Percentiles rank a stretch among this genome's conserved stretches.
phyloP scores from a whole-genome alignment of 768 basidiomycete species.

The Mrakia frigida region DNA sequence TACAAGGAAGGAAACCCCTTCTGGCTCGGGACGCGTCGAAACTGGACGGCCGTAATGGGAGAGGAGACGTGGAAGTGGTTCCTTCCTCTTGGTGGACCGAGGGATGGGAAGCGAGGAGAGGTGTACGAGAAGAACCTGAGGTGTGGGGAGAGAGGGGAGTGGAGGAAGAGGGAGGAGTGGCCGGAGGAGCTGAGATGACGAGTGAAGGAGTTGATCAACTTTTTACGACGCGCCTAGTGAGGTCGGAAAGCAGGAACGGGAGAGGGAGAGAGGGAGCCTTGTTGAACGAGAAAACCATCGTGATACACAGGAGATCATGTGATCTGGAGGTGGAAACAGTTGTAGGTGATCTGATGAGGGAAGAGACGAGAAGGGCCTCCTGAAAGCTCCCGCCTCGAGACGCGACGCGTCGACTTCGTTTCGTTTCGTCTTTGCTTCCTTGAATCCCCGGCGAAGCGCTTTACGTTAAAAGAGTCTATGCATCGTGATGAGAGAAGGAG shows the following conservation, averaged over 20 bases:
- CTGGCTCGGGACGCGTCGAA: constrained; percentile 6
- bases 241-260: not conserved
- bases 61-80: constrained; percentile 4
- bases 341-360: too few species aligned
- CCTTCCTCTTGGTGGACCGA: constrained; percentile 10
- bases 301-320: not conserved
- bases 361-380: too few species aligned
- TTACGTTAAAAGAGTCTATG: too few species aligned
- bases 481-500: too few species aligned
- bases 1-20: constrained; percentile 24
- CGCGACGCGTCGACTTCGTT: too few species aligned
- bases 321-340: too few species aligned
- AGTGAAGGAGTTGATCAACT: not conserved
- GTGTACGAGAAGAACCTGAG: not conserved
- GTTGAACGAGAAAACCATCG: not conserved
- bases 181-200: not conserved
- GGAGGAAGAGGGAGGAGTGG: not conserved
- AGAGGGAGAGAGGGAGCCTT: not conserved
- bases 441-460: too few species aligned
- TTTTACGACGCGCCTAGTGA: not conserved
- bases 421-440: too few species aligned
- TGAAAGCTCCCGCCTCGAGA: too few species aligned
- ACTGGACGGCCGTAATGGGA: constrained; percentile 28
- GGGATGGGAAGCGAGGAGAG: not conserved
- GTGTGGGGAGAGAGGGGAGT: constrained; percentile 4